phyloP scores from a whole-genome alignment of 2,329 filamentous ascomycete species.

The Emergomyces africanus region DNA sequence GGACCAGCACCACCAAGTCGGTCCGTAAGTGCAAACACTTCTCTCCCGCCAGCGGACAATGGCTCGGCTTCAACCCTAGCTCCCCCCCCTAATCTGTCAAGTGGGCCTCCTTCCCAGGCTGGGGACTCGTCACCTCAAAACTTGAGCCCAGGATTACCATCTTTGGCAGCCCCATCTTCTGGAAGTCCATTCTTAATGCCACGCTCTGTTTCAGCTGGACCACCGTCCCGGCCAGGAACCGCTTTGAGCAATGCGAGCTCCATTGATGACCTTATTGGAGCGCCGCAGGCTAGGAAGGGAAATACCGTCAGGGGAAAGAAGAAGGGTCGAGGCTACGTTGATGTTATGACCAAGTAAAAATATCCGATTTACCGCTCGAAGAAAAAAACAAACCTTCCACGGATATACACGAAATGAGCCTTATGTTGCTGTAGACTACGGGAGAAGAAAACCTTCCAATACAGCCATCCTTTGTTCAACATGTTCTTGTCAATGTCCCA shows the following conservation, averaged over 20 bases:
- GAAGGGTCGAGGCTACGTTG: constrained; percentile 81
- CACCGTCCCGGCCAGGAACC: constrained; percentile 58
- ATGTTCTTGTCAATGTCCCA: background rate
- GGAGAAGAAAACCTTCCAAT: background rate
- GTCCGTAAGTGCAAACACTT: constrained; percentile 42
- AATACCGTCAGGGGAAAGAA: constrained; percentile 54
- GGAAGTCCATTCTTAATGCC: constrained; percentile 22
- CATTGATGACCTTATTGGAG: constrained; percentile 82
- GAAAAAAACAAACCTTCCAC: background rate
- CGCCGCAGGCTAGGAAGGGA: constrained; percentile 56
- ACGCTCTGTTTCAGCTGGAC: constrained; percentile 32
- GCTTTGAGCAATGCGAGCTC: constrained; percentile 85
- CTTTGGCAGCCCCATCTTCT: constrained; percentile 12
- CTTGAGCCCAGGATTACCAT: background rate
- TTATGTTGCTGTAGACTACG: background rate
- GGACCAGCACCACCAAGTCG: constrained; percentile 38
- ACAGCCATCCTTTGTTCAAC: background rate
- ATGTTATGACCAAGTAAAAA: constrained; percentile 70
- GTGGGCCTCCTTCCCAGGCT: constrained; percentile 1
- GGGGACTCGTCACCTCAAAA: constrained; percentile 1
- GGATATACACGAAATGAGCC: background rate
- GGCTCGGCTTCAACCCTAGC: constrained; percentile 6
- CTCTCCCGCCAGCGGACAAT: constrained; percentile 31
- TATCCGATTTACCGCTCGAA: background rate
- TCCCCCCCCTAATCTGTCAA: constrained; percentile 1